A percentile compares a stretch with the other conserved stretches of the same genome.
Conservation (phyloP, 2,329 filamentous ascomycete genomes). For the Diaporthe velutina region DNA sequence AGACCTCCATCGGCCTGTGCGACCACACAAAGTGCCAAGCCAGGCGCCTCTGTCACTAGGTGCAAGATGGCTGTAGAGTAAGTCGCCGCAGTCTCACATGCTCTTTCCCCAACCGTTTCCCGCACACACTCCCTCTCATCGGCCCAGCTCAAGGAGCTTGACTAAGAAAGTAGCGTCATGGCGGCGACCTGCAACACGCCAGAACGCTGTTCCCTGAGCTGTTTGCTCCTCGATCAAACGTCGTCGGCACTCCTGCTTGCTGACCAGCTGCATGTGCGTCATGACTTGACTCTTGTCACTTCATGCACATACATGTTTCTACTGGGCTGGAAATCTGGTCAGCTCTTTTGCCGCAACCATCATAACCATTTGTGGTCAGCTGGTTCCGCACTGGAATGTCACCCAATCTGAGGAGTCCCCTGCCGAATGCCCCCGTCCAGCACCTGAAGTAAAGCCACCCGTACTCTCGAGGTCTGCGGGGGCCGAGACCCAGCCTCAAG, state of each 20-base stretch:
- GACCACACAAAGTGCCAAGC: constrained; percentile 5
- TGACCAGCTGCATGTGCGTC: constrained; percentile 8
- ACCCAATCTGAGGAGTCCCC: constrained; percentile 10
- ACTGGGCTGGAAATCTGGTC: background rate
- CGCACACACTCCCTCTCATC: constrained; percentile 17
- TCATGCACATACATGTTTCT: constrained; percentile 6
- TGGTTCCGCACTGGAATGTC: constrained; percentile 12
- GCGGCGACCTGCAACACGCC: constrained; percentile 16
- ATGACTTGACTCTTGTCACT: constrained; percentile 21
- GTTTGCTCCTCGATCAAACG: constrained; percentile 3
- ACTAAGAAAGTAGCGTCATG: constrained; percentile 29
- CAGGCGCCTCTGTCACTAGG: background rate
- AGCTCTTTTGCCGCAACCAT: background rate
- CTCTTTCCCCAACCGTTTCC: background rate
- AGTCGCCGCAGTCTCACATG: constrained; percentile 32
- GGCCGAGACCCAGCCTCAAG: constrained; percentile 1
- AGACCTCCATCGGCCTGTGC: background rate
- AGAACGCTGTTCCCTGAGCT: constrained; percentile 16
- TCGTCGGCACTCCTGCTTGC: background rate
- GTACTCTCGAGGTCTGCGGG: constrained; percentile 3
- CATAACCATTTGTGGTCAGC: background rate
- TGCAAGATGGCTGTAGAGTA: constrained; percentile 38
- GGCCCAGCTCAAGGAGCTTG: constrained; percentile 29
- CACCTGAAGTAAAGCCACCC: constrained; percentile 8
- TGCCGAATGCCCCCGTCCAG: constrained; percentile 12